Evolutionary conservation across 257 asterid species (phyloP).

Genomic region (Striga asiatica): DNA sequence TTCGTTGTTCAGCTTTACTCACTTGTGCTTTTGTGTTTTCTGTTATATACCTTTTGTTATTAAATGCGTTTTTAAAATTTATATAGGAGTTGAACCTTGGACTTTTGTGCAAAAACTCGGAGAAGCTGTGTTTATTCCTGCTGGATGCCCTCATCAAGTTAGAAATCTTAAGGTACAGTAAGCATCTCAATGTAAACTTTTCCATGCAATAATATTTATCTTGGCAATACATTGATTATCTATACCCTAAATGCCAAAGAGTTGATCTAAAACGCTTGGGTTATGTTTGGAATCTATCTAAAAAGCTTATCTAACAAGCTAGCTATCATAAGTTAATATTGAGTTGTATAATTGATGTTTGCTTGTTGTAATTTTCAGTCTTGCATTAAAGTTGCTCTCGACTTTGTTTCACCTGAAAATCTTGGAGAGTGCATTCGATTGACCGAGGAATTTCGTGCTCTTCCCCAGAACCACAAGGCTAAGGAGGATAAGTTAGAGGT

Average conservation of each 20-base stretch:
- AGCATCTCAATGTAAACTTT: not conserved
- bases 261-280: not conserved
- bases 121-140: slow-evolving; percentile 66
- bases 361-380: slow-evolving; percentile 31
- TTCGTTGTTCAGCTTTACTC: slow-evolving; percentile 17
- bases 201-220: not conserved
- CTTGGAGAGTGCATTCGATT: slow-evolving; percentile 46
- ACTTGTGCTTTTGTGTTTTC: not conserved
- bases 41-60: not conserved
- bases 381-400: slow-evolving; percentile 61
- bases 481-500: slow-evolving; percentile 64
- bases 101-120: slow-evolving; percentile 63
- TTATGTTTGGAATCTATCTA: too few relatives aligned
- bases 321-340: not conserved
- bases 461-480: slow-evolving; percentile 46
- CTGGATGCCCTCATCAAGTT: slow-evolving; percentile 85
- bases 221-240: not conserved
- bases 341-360: not conserved
- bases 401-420: slow-evolving; percentile 66
- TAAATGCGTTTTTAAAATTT: slow-evolving; percentile 2
- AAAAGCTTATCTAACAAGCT: too few relatives aligned
- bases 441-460: slow-evolving; percentile 49
- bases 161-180: slow-evolving; percentile 48
- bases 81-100: slow-evolving; percentile 63
- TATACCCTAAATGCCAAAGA: not conserved